Evolutionary conservation across 1,139 yeast species (phyloP), one percentile per base, ranked within the genome.

Genomic region (Debaryomyces coudertii): DNA sequence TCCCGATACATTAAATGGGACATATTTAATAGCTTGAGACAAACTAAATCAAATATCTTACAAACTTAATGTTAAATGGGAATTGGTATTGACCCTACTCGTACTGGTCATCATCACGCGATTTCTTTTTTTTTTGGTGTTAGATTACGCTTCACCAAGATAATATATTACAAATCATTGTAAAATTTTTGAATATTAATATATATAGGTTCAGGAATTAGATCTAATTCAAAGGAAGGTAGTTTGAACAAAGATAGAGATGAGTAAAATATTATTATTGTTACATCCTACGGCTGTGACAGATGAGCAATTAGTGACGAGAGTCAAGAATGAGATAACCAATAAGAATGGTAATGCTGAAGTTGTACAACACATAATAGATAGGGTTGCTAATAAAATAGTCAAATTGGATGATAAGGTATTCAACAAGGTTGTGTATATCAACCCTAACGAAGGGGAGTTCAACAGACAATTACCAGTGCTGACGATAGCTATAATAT

Each of bases 241-340:
- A 29, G 20, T 39, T 18, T 27, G 20, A 9, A 16, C 16, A 39
- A 23, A 18, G 18, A 12, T 22, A 39, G 40, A 28, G 29, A 64
- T 62, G 60, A 38, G 30, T 11, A 61, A 60, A 35, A 68, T 73
- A 25, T 65, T 85, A 44, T 68, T 87, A 37, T 71, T 87, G 45
- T 74, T 87, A 43, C 92, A 87, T 56, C 93, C 95, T 9, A 83
- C 88, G 5, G 78, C 83, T 44, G 90, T 87, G 5, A 80, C 88
- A 0, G 77, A 81, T 37, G 85, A 83, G 29, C 70, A 65, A 18
- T 50, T 63, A 34, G 82, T 84, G 20, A 76, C 69, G 39, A 44
- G 55, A 2, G 62, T 69, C 40, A 78, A 80, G 54, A 48, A 40
- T 34, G 54, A 48, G 45, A 62, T 52, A 18, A 30, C 48, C 15